Percentiles rank a stretch among this genome's conserved stretches.
Evolutionary conservation across 1,139 yeast species (phyloP).

Genomic region (Scheffersomyces quercinus): DNA sequence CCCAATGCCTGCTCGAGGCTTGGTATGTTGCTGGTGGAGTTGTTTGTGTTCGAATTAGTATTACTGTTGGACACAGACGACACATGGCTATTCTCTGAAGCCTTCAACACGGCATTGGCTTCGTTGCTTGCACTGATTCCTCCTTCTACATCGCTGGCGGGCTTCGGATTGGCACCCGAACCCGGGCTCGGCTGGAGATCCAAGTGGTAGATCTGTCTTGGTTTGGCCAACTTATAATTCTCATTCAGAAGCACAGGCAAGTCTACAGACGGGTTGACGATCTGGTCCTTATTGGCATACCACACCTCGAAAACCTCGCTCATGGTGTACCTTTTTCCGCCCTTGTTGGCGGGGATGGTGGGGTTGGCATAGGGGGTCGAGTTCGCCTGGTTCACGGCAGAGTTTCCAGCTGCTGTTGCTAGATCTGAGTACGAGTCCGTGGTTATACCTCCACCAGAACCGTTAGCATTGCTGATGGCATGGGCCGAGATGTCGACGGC

Average conservation of each 20-base stretch:
- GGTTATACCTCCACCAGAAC: neutral
- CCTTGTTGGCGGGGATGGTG: constrained; percentile 40
- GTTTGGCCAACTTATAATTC: constrained; percentile 31
- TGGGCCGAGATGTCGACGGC: constrained; percentile 4
- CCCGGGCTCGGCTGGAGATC: constrained; percentile 22
- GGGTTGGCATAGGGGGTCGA: neutral
- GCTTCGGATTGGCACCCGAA: neutral
- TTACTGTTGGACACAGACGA: neutral
- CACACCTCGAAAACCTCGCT: constrained; percentile 58
- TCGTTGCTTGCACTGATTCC: neutral
- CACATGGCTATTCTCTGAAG: neutral
- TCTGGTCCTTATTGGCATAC: constrained; percentile 43
- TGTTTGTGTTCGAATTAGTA: neutral
- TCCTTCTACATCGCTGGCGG: neutral
- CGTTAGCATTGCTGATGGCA: constrained; percentile 12
- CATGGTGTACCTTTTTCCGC: constrained; percentile 45
- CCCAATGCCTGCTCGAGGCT: neutral
- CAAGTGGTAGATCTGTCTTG: constrained; percentile 40
- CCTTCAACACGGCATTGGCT: neutral
- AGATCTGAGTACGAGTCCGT: neutral
- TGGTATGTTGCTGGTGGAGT: neutral
- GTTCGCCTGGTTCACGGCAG: no score
- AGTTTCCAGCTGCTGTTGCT: neutral
- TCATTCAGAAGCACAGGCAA: constrained; percentile 29
- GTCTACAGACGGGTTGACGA: constrained; percentile 21